Percentiles rank a stretch among this genome's conserved stretches.
phyloP scores from a whole-genome alignment of 306 rosid species.

The Ceratonia siliqua region DNA sequence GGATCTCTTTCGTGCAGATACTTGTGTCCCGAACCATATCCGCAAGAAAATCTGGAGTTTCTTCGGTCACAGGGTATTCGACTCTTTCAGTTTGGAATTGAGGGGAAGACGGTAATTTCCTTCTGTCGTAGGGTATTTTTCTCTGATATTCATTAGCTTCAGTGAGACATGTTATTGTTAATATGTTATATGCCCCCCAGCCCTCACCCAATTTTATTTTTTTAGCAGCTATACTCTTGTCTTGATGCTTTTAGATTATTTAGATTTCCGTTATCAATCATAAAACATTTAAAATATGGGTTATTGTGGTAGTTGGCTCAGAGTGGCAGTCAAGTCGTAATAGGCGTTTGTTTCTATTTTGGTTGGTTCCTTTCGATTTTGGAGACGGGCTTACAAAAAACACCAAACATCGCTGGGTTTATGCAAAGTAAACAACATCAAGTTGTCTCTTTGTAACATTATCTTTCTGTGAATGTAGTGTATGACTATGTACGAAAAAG shows the following conservation, averaged over 20 bases:
- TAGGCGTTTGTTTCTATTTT: neutral
- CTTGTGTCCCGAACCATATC: slow-evolving; percentile 90
- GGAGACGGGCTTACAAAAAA: neutral
- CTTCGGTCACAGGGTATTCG: slow-evolving; percentile 63
- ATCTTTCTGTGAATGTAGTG: neutral
- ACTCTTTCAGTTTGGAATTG: slow-evolving; percentile 86
- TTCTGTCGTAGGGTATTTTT: neutral
- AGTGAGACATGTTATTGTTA: neutral
- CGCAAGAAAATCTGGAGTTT: slow-evolving; percentile 79
- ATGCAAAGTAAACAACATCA: neutral
- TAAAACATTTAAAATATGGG: too few relatives aligned
- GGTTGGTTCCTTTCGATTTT: neutral
- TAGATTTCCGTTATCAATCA: too few relatives aligned
- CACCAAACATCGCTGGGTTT: neutral
- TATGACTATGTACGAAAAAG: neutral
- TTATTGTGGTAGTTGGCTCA: neutral
- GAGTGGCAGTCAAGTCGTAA: neutral
- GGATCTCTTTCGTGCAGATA: slow-evolving; percentile 56
- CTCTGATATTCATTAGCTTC: neutral
- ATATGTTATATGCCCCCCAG: too few relatives aligned
- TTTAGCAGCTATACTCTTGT: too few relatives aligned
- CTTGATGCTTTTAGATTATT: too few relatives aligned
- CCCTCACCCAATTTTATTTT: too few relatives aligned
- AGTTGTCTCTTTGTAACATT: neutral
- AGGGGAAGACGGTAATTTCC: slow-evolving; percentile 77